These are phyloP conservation scores for Triadica sebifera DNA, from an alignment of 345 rosid species.

Conservation along the genomic window DNA sequence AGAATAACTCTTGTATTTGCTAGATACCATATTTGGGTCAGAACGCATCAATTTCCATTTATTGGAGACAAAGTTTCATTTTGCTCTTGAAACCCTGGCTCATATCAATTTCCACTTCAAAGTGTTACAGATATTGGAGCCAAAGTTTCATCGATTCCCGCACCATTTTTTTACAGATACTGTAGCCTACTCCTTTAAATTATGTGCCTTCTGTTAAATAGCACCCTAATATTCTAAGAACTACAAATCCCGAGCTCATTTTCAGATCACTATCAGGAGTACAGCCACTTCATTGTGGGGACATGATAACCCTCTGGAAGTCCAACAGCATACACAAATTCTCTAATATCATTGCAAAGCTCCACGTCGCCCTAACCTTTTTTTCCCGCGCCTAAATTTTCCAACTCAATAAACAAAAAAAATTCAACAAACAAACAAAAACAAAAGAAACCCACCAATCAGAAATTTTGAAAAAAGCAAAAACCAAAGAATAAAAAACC, in stretches of 20 bases:
- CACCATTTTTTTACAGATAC: too few species aligned
- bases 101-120: neutral
- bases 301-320: constrained; percentile 67
- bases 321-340: constrained; percentile 58
- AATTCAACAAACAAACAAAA: neutral
- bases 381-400: constrained; percentile 49
- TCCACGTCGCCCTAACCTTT: constrained; percentile 73
- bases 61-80: neutral
- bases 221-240: neutral
- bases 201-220: too few species aligned
- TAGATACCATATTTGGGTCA: too few species aligned
- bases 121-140: neutral
- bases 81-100: too few species aligned
- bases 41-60: neutral
- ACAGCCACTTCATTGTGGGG: constrained; percentile 54
- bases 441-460: constrained; percentile 3
- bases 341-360: constrained; percentile 62
- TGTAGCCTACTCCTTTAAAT: too few species aligned
- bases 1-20: neutral
- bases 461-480: neutral
- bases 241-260: neutral
- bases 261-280: too few species aligned
- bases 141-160: neutral
- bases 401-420: constrained; percentile 10
- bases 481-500: constrained; percentile 27